Evolutionary conservation across 2,329 filamentous ascomycete genomes (phyloP), one percentile per base, ranked within the genome.

Genomic region (Scedosporium dehoogii): DNA sequence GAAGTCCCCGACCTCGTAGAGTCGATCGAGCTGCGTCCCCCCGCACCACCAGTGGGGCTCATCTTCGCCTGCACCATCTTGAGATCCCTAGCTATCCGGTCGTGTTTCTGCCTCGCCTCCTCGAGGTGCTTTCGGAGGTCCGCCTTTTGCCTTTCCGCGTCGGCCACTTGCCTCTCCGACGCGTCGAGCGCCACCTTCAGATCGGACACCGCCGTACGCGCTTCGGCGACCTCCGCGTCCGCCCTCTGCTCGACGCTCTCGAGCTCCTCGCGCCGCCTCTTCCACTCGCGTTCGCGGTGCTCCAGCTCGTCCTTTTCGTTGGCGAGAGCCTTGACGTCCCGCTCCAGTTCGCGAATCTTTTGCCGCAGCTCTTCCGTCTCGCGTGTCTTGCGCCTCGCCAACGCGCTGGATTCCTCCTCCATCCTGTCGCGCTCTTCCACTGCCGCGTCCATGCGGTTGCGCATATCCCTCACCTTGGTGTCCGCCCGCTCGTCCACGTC

Each of bases 401-500:
- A 81, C 0, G 86, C 89, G 69, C 86, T 91, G 2, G 91, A 87
- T 75, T 97, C 92, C 65, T 97, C 92, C 74, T 99, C 93, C 2
- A 92, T 87, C 2, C 91, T 86, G 72, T 99, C 94, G 18, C 94
- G 85, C 73, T 99, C 94, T 72, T 97, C 92, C n/a, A 96, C 83
- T 0, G 92, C 92, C 1, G 90, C 81, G 69, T 97, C 93, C 81
- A 97, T 88, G 2, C 89, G 86, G 63, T 91, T 86, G 61, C 91
- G 88, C 86, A 96, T 94, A 66, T 97, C 93, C 29, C 91, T 86
- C 18, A 96, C 84, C 70, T 91, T 90, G 64, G 80, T 79, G 67
- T 97, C 92, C 1, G 92, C 87, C 9, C 90, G 83, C 64, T 89
- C 85, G 72, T 97, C 91, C 7, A 92, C 90, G 67, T 97, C 93